phyloP scores from a whole-genome alignment of 2,329 filamentous ascomycete species.

The Trichoderma sp. region DNA sequence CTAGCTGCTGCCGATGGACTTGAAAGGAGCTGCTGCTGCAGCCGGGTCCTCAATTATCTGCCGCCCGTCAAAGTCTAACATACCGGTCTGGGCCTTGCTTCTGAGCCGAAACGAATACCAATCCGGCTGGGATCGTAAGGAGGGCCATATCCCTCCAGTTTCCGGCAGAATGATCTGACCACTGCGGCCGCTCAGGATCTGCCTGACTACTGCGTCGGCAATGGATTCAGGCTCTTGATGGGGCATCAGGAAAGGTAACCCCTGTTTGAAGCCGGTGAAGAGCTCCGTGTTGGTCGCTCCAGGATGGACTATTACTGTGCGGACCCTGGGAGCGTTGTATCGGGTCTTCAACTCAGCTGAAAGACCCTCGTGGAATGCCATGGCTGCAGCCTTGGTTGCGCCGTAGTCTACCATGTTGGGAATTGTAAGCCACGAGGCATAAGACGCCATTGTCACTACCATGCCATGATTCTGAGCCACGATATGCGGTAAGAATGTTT shows the following conservation, averaged over 20 bases:
- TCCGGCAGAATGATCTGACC: conserved; percentile 51
- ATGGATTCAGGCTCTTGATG: conserved; percentile 44
- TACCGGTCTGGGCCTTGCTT: conserved; percentile 44
- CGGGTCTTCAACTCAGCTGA: conserved; percentile 57
- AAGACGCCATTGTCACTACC: conserved; percentile 68
- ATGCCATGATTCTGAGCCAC: conserved; percentile 67
- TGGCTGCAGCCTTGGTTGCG: conserved; percentile 64
- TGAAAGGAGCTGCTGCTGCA: conserved; percentile 43
- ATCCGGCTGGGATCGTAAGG: conserved; percentile 57
- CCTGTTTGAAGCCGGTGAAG: conserved; percentile 55
- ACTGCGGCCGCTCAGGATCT: conserved; percentile 51
- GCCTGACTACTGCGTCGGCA: conserved; percentile 50
- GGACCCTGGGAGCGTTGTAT: conserved; percentile 64
- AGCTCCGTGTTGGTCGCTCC: conserved; percentile 42
- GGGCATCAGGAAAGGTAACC: conserved; percentile 44
- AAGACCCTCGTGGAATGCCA: conserved; percentile 69
- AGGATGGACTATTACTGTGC: conserved; percentile 67
- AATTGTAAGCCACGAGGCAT: conserved; percentile 61
- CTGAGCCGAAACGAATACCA: conserved; percentile 63
- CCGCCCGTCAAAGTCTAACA: conserved; percentile 48
- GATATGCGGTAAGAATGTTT: conserved; percentile 69
- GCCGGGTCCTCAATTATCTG: conserved; percentile 52
- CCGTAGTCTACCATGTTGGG: conserved; percentile 70
- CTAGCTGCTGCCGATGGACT: conserved; percentile 25
- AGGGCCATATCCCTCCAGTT: conserved; percentile 43